These are phyloP conservation scores for Gilbertella persicaria DNA, from an alignment of 371 early-diverging fungal species.

Conservation along the genomic window DNA sequence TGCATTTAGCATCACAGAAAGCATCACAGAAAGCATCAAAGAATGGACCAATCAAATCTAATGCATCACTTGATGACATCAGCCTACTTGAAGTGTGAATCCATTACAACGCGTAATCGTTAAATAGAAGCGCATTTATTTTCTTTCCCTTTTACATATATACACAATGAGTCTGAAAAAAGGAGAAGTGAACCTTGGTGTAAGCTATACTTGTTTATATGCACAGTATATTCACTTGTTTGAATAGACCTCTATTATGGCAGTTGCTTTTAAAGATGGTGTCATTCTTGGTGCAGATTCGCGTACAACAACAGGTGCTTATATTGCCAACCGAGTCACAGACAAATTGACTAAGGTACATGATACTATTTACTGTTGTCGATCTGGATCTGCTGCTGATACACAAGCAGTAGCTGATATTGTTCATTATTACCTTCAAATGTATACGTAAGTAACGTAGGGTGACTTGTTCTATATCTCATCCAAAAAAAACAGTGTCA, in stretches of 20 bases:
- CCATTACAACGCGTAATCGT: too few species aligned
- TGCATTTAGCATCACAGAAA: too few species aligned
- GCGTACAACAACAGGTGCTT: conserved; percentile 95
- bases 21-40: too few species aligned
- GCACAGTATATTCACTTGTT: neutral
- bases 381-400: conserved; percentile 98
- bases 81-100: too few species aligned
- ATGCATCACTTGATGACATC: too few species aligned
- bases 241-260: conserved; percentile 99
- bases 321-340: conserved; percentile 97
- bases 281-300: conserved; percentile 99
- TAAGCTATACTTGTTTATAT: conserved; percentile 37
- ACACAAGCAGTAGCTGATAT: conserved; percentile 98
- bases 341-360: conserved; percentile 98
- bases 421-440: conserved; percentile 90
- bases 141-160: conserved; percentile 1
- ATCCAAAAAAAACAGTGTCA: conserved; percentile 54
- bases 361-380: conserved; percentile 97
- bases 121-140: neutral
- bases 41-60: too few species aligned
- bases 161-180: conserved; percentile 73
- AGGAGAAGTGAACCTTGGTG: conserved; percentile 95
- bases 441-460: conserved; percentile 83
- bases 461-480: too few species aligned
- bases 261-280: conserved; percentile 93